Percentiles rank a stretch among this genome's conserved stretches.
Evolutionary conservation across 192 early-diverging fungal genomes (phyloP).

Genomic region (Spizellomyces sp.): DNA sequence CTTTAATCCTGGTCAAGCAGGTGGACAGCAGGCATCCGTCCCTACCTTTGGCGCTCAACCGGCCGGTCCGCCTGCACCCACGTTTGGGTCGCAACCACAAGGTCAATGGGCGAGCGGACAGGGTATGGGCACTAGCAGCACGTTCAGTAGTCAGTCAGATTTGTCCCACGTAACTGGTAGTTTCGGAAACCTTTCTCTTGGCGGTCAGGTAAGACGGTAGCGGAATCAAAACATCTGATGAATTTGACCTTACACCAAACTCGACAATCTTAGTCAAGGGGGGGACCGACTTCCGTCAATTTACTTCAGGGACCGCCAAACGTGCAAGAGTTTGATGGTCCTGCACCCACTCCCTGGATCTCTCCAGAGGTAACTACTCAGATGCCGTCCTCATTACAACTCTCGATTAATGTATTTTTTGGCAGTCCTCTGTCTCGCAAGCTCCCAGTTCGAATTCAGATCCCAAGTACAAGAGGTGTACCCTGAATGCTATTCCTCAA

Average conservation of each 20-base stretch:
- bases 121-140: slow-evolving; percentile 3
- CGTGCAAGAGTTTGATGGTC: slow-evolving; percentile 10
- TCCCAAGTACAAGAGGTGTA: slow-evolving; percentile 83
- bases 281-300: slow-evolving; percentile 28
- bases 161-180: neutral
- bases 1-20: slow-evolving; percentile 12
- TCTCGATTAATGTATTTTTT: neutral
- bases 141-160: slow-evolving; percentile 9
- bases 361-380: neutral
- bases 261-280: neutral
- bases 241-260: too few species aligned
- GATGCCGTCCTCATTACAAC: neutral
- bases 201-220: neutral
- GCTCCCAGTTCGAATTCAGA: slow-evolving; percentile 65
- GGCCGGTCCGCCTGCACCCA: neutral
- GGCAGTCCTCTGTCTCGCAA: slow-evolving; percentile 44
- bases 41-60: slow-evolving; percentile 22
- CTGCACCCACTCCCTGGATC: slow-evolving; percentile 23
- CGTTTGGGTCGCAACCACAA: slow-evolving; percentile 14
- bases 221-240: too few species aligned
- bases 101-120: slow-evolving; percentile 3
- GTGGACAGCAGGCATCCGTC: neutral
- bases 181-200: slow-evolving; percentile 13
- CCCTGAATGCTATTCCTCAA: slow-evolving; percentile 86
- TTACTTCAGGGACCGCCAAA: slow-evolving; percentile 34